phyloP scores from a whole-genome alignment of 169 alveolate species.

The Plasmodium relictum region DNA sequence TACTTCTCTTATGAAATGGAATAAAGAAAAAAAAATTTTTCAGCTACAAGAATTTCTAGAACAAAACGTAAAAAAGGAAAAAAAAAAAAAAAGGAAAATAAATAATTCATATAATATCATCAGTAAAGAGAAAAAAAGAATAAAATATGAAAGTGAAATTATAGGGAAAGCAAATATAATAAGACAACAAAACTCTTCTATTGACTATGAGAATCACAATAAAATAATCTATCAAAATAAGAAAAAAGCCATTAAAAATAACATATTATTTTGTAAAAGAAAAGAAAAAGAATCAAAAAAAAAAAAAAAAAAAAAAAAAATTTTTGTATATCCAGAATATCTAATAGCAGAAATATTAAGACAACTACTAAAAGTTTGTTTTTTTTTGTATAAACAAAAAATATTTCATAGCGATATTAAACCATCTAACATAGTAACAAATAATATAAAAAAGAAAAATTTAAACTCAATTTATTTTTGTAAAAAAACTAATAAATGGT shows the following conservation, averaged over 20 bases:
- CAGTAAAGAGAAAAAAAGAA: not conserved
- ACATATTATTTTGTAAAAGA: not conserved
- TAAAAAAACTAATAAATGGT: conserved; percentile 35
- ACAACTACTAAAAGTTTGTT: conserved; percentile 36
- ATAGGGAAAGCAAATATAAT: not conserved
- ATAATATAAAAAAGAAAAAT: conserved; percentile 42
- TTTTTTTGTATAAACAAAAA: conserved; percentile 8
- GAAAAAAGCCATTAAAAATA: not conserved
- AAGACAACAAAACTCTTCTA: too few relatives aligned
- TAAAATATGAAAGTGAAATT: not conserved
- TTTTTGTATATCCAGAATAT: conserved; percentile 48
- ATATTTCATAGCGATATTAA: conserved; percentile 65
- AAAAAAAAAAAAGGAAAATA: not conserved
- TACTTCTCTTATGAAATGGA: conserved; percentile 42
- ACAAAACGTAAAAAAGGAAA: not conserved
- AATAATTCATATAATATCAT: not conserved
- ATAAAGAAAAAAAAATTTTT: conserved; percentile 15
- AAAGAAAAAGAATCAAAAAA: not conserved
- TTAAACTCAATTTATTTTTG: conserved; percentile 33
- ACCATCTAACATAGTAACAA: conserved; percentile 64
- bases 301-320: not conserved
- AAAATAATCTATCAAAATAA: not conserved
- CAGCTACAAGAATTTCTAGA: conserved; percentile 6
- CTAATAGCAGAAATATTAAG: conserved; percentile 58
- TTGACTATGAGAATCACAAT: not conserved